Evolutionary conservation across 257 asterid species (phyloP), one percentile per base, ranked within the genome.

Genomic region (Solanum okadae): DNA sequence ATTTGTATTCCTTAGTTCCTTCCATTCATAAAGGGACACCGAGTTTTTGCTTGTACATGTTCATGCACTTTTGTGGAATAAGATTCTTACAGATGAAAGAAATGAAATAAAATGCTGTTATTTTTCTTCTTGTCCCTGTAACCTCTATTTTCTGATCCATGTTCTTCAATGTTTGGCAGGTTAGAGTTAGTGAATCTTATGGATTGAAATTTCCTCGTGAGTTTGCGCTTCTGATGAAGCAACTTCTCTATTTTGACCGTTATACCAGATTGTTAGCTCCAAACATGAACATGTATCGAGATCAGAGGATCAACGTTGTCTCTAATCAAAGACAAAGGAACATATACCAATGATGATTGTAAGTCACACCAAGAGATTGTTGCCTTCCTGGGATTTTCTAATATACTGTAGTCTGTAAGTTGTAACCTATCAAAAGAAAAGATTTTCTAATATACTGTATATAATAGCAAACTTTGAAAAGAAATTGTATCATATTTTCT

Each of bases 191-290:
- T 90, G 99, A 97, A 92, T 97, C 98, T 16, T 97, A 97, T 38
- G 99, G 99, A 85, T 91, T 97, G 92, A 95, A 92, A 88, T 97
- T 97, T 91, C 99, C 99, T 18, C 93, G 99, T 83, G 99, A 97
- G 92, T 97, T 97, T 84, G 99, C 99, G 2, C 99, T 97, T 89
- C 94, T 97, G 59, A 93, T 97, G 98, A 97, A 97, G 86, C 99
- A 97, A 89, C 95, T 97, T 29, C 99, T 97, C 73, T 97, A 96
- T 91, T 97, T 97, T 61, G 99, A 97, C 83, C 98, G 99, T 18
- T 97, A 97, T 90, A 96, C 98, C 8, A 93, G 99, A 63, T 86
- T 97, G 52, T 91, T 97, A 88, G 99, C 99, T 90, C 99, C 99
- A 79, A 94, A 95, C 87, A 10, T 97, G 96, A 94, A 97, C 93